Evolutionary conservation across 768 basidiomycete genomes (phyloP), one percentile per base, ranked within the genome.

Genomic region (Coprinopsis strossmayeri): DNA sequence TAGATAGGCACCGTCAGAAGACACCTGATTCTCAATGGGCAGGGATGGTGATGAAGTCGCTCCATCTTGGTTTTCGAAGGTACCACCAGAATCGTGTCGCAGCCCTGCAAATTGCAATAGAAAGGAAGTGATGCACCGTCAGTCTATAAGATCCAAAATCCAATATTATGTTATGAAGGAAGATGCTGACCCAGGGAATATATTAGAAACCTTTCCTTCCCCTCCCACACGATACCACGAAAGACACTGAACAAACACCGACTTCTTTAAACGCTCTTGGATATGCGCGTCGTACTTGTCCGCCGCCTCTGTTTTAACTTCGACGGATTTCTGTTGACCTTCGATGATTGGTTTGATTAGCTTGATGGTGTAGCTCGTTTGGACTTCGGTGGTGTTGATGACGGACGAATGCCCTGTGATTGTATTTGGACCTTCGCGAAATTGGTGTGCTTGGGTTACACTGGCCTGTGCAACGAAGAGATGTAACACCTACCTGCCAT

Each of bases 401-500:
- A 77, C 68, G 21, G 81, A 81, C 7, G 74, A 75, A 55, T 82
- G 81, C 12, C 79, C 81, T 5, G 76, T 68, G 24, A 72, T 73
- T 27, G 71, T 71, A 57, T 84, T 84, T 2, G 81, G 79, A 0
- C 77, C 76, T 78, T 34, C 18, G 28, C 3, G 25, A 21, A 17
- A 25, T 28, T 11, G 3, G 24, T 20, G 17, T 38, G 38, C 13
- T 7, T 17, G 24, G 49, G 41, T 42, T 38, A 25, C 30, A 25
- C 44, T 49, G 32, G 45, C 39, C 34, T n/a, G 24, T 42, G 42
- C 34, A 45, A 46, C 46, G 45, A 45, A 56, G 47, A 42, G 21
- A 18, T 35, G 39, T 26, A 39, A 25, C 34, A 56, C 69, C 28
- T 50, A 78, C 78, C 78, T n/a, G 76, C 61, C 34, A 80, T 55